These are phyloP conservation scores for Zasmidium angulare DNA, from an alignment of 2,329 filamentous ascomycete genomes.

Conservation along the genomic window DNA sequence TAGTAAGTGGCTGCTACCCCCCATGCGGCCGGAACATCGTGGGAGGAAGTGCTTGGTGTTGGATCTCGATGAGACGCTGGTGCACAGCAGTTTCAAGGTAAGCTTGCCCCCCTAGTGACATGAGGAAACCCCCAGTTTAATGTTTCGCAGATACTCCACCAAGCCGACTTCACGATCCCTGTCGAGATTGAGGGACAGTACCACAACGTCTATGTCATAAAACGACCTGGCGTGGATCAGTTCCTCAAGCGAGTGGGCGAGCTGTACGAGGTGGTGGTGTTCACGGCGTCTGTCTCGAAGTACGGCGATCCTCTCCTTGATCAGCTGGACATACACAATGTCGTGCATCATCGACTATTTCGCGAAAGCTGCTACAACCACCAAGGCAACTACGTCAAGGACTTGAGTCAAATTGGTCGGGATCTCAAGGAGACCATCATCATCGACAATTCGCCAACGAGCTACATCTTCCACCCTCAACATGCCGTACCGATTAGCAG, in stretches of 20 bases:
- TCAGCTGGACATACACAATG: slow-evolving; percentile 94
- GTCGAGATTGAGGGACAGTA: slow-evolving; percentile 99
- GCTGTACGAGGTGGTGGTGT: slow-evolving; percentile 96
- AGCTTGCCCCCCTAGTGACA: slow-evolving; percentile 24
- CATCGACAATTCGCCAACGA: slow-evolving; percentile 98
- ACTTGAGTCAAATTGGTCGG: slow-evolving; percentile 92
- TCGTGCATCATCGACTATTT: slow-evolving; percentile 94
- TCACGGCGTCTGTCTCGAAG: slow-evolving; percentile 98
- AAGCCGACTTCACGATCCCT: slow-evolving; percentile 97
- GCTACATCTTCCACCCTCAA: slow-evolving; percentile 99
- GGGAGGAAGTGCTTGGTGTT: slow-evolving; percentile 93
- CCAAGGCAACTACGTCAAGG: slow-evolving; percentile 99
- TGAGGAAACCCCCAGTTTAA: slow-evolving; percentile 1
- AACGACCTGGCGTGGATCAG: slow-evolving; percentile 94
- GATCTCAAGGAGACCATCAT: slow-evolving; percentile 98
- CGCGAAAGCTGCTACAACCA: slow-evolving; percentile 99
- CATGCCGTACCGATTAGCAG: slow-evolving; percentile 98
- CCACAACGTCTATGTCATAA: slow-evolving; percentile 99
- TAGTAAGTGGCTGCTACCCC: slow-evolving; percentile 75
- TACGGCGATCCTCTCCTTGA: slow-evolving; percentile 96
- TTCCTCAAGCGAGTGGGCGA: slow-evolving; percentile 99
- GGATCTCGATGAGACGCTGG: slow-evolving; percentile 92
- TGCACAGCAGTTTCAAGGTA: slow-evolving; percentile 99
- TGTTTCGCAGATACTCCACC: slow-evolving; percentile 75
- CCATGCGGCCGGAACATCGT: slow-evolving; percentile 73